phyloP scores from a whole-genome alignment of 805 yeast genomes.

The Schwanniomyces pseudopolymorphus region DNA sequence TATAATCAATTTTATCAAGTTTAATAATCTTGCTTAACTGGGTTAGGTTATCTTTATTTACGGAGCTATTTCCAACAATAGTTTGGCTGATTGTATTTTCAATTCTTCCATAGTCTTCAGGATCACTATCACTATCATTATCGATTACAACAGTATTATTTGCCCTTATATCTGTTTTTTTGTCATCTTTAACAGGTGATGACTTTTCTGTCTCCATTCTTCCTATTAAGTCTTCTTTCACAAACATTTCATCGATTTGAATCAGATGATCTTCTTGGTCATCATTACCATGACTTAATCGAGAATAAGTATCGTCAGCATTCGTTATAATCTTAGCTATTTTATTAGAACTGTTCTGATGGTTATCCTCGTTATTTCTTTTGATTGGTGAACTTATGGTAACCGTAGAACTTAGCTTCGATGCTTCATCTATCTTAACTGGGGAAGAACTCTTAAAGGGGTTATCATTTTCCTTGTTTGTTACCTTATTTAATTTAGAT shows the following conservation, averaged over 20 bases:
- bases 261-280: constrained; percentile 10
- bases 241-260: constrained; percentile 20
- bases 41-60: constrained; percentile 11
- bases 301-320: constrained; percentile 6
- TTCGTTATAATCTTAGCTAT: constrained; percentile 20
- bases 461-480: constrained; percentile 14
- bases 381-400: constrained; percentile 17
- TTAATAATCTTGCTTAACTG: constrained; percentile 16
- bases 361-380: constrained; percentile 6
- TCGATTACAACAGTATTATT: constrained; percentile 15
- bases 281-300: constrained; percentile 6
- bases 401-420: neutral
- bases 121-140: constrained; percentile 25
- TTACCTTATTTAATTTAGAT: constrained; percentile 8
- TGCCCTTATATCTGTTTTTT: neutral
- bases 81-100: constrained; percentile 21
- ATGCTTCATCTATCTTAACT: neutral
- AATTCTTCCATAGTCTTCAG: constrained; percentile 21
- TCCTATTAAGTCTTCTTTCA: constrained; percentile 24
- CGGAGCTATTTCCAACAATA: constrained; percentile 11
- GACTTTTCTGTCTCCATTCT: constrained; percentile 11
- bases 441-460: constrained; percentile 18
- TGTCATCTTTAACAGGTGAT: constrained; percentile 5
- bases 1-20: constrained; percentile 13
- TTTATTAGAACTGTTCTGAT: constrained; percentile 8